Conservation (phyloP, 352 stramenopile genomes). For the Aphanomyces cochlioides region DNA sequence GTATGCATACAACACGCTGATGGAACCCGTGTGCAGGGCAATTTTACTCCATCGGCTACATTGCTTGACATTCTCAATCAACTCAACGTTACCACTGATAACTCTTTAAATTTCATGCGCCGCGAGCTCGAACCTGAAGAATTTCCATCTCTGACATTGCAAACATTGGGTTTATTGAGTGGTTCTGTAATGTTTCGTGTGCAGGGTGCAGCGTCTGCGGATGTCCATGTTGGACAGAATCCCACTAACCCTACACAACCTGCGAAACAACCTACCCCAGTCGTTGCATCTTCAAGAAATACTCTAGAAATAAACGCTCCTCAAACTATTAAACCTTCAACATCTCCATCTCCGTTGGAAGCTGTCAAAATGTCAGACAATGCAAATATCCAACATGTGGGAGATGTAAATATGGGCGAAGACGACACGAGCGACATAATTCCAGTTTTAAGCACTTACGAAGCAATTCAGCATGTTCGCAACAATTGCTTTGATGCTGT, state of each 20-base stretch:
- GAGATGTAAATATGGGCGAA: background rate
- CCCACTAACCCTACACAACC: background rate
- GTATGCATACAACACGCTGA: slow-evolving; percentile 76
- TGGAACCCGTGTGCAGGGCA: slow-evolving; percentile 67
- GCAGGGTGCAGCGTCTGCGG: slow-evolving; percentile 31
- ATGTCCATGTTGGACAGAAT: background rate
- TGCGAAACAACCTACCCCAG: background rate
- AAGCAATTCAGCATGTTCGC: slow-evolving; percentile 66
- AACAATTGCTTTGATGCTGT: slow-evolving; percentile 74
- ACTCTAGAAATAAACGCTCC: background rate
- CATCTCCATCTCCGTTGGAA: background rate
- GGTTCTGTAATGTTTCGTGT: slow-evolving; percentile 84
- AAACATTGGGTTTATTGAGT: slow-evolving; percentile 65
- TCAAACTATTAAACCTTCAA: background rate
- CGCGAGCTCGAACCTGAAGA: slow-evolving; percentile 51
- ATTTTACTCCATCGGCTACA: slow-evolving; percentile 52
- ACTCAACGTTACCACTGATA: slow-evolving; percentile 41
- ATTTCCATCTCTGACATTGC: slow-evolving; percentile 59
- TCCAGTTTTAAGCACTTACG: slow-evolving; percentile 45
- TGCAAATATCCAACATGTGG: background rate
- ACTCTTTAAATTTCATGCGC: slow-evolving; percentile 75
- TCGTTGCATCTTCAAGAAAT: background rate
- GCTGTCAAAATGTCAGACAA: no score
- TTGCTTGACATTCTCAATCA: slow-evolving; percentile 55
- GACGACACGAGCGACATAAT: background rate